These are phyloP conservation scores for Clavaria fumosa DNA, from an alignment of 768 basidiomycete genomes.

Conservation along the genomic window DNA sequence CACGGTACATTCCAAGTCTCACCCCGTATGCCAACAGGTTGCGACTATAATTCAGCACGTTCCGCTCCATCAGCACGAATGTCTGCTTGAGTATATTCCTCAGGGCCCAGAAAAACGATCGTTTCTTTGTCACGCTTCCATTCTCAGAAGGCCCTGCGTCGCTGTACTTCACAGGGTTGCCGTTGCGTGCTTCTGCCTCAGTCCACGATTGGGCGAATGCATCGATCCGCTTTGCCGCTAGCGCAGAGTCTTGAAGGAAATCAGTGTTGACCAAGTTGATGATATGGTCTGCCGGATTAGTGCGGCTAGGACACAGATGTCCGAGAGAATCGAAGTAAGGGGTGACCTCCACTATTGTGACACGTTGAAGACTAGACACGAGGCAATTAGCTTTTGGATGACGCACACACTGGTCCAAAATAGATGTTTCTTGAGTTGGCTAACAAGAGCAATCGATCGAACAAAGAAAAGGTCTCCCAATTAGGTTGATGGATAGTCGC, in stretches of 20 bases:
- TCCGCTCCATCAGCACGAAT: constrained; percentile 32
- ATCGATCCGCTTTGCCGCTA: too few relatives aligned
- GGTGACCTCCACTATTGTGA: constrained; percentile 9
- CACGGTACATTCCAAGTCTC: constrained; percentile 36
- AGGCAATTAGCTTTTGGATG: too few relatives aligned
- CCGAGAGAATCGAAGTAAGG: background rate
- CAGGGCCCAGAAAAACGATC: too few relatives aligned
- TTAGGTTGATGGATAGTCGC: constrained; percentile 58
- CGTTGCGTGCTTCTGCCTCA: too few relatives aligned
- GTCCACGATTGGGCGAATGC: background rate
- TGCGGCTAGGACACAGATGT: background rate
- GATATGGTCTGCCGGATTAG: constrained; percentile 37
- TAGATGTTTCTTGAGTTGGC: constrained; percentile 33
- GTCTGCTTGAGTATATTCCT: too few relatives aligned
- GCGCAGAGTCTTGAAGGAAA: constrained; percentile 15
- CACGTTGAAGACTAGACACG: too few relatives aligned
- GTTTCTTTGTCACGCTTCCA: too few relatives aligned
- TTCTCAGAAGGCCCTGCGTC: too few relatives aligned
- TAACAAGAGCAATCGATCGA: constrained; percentile 44
- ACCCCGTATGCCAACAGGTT: constrained; percentile 46
- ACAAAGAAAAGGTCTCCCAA: constrained; percentile 41
- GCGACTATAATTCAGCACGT: constrained; percentile 32
- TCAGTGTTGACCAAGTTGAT: constrained; percentile 41
- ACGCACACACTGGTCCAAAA: constrained; percentile 23
- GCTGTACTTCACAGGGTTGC: too few relatives aligned